Evolutionary conservation across 441 rosid genomes (phyloP).

Genomic region (Theobroma grandiflorum): DNA sequence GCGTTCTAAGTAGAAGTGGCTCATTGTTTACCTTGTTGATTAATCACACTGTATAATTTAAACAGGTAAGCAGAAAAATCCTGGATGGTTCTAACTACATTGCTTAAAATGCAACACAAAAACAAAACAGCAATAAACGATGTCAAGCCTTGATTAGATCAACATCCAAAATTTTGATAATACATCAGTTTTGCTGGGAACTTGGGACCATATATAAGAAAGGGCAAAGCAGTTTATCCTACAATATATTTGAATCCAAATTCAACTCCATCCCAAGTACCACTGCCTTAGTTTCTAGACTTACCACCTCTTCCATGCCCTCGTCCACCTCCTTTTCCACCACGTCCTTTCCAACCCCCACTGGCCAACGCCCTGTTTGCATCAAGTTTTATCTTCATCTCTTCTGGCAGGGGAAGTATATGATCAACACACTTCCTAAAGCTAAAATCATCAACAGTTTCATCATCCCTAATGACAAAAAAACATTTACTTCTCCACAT

Average conservation of each 20-base stretch:
- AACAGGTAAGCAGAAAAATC: background rate
- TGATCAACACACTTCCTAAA: constrained; percentile 90
- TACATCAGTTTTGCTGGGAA: background rate
- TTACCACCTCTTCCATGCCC: constrained; percentile 68
- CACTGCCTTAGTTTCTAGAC: constrained; percentile 41
- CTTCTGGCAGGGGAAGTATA: constrained; percentile 80
- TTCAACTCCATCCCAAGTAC: background rate
- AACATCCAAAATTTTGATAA: background rate
- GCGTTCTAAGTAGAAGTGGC: no score
- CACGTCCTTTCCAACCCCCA: constrained; percentile 45
- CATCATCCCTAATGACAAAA: constrained; percentile 80
- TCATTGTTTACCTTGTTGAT: background rate
- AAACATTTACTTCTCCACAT: constrained; percentile 74
- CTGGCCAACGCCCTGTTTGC: constrained; percentile 52
- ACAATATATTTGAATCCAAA: background rate
- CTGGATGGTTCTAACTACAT: background rate
- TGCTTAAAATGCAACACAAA: background rate
- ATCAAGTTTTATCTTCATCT: constrained; percentile 62
- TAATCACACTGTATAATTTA: background rate
- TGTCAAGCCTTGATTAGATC: no score
- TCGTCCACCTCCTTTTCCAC: constrained; percentile 52
- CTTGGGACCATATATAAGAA: background rate
- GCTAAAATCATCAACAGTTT: constrained; percentile 81
- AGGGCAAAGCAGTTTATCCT: background rate
- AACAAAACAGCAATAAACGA: background rate